Base-by-base conservation (phyloP, 441 rosid genomes). In the Adansonia grandidieri region DNA sequence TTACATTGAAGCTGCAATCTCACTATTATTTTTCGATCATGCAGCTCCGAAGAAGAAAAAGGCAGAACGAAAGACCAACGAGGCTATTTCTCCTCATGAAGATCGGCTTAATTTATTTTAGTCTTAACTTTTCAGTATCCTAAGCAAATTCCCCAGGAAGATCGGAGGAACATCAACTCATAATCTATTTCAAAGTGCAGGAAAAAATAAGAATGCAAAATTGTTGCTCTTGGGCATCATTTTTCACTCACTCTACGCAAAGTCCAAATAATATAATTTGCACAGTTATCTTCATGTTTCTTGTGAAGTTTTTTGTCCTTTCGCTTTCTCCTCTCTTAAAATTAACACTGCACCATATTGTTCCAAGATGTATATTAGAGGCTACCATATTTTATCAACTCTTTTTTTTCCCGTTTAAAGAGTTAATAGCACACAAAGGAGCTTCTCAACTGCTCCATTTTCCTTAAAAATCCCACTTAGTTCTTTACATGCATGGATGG, bases 41-140 rank as follows among this genome's bases (percentile, higher is more conserved):
- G 88, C 88, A 90, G 91, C 79, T 79, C 85, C 5, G 80, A 83
- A 60, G 81, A 80, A 67, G 71, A 71, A 60, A 80, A 74, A 15
- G 61, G 76, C 3, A 63, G 53, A 60, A 10, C 64, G 11, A 5
- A 60, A 60, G 37, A 60, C 15, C 40, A 37, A 5, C 58, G 14
- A 54, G 58, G 58, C 58, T 15, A 54, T 15, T 54, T 54, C 58
- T 54, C 58, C 71, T 85, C 86, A 22, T 82, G 83, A 87, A 64
- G 65, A 75, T 76, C 58, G 68, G 20, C 54, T 77, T 69, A 17
- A 8, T 13, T 3, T 32, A 13, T 13, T 53, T 13, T 6, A n/a
- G 61, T 15, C 22, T 42, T 64, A 48, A 19, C 40, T 28, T n/a
- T 24, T 32, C 2, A 19, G 54, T 48, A 66, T 80, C 67, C 57